Conservation (phyloP, 805 yeast species). For the Priceomyces melissophilus region DNA sequence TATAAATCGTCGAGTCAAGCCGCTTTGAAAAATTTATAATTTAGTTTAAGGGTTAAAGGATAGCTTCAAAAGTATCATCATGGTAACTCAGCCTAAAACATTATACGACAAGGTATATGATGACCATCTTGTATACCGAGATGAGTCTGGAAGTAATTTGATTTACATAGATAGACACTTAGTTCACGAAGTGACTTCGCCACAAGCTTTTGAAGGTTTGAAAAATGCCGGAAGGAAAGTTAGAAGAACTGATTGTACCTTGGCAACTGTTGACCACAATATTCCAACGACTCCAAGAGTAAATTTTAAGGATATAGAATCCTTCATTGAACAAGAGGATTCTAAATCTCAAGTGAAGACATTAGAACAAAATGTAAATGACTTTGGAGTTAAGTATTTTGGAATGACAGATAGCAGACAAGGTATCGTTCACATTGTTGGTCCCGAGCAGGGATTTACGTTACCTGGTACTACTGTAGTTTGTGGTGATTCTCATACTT, state of each 20-base stretch:
- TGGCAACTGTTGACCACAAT: constrained; percentile 95
- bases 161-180: constrained; percentile 94
- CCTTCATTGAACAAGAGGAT: constrained; percentile 87
- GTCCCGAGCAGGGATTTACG: constrained; percentile 99
- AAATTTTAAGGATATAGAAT: constrained; percentile 64
- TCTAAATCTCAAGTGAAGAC: constrained; percentile 91
- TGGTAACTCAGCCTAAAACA: constrained; percentile 52
- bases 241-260: constrained; percentile 88
- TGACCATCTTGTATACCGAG: constrained; percentile 89
- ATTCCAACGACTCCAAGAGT: constrained; percentile 92
- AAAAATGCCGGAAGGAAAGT: constrained; percentile 82
- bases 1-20: constrained; percentile 1
- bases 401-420: constrained; percentile 95
- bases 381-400: constrained; percentile 84
- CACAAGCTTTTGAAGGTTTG: constrained; percentile 98
- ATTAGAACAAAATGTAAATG: constrained; percentile 86
- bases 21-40: neutral
- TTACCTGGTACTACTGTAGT: constrained; percentile 98
- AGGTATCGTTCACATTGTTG: constrained; percentile 97
- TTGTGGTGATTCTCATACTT: constrained; percentile 98
- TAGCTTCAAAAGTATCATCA: constrained; percentile 1
- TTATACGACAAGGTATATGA: constrained; percentile 94
- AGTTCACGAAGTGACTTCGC: constrained; percentile 98
- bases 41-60: neutral
- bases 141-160: constrained; percentile 81